Conservation (phyloP, 495 filamentous ascomycete genomes). For the Halenospora varia region DNA sequence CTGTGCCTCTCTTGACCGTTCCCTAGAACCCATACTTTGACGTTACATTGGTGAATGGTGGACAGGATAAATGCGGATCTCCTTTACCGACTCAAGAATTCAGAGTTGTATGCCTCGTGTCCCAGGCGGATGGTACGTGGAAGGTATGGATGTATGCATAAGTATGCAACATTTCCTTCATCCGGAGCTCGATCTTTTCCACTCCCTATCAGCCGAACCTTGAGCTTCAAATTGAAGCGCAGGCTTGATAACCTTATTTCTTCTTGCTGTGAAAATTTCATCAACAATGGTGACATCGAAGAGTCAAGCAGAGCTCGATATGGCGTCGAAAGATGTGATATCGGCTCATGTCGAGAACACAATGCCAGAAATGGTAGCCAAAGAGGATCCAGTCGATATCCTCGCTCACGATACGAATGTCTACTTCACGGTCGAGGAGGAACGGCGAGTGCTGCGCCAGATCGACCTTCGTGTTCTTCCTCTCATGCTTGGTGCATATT, state of each 20-base stretch:
- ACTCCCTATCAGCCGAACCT: not conserved
- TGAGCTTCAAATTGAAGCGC: not conserved
- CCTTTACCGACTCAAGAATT: not conserved
- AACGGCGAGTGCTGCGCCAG: too few relatives aligned
- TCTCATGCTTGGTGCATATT: too few relatives aligned
- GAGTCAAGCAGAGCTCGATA: not conserved
- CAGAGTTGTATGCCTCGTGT: not conserved
- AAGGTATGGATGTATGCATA: not conserved
- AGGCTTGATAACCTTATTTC: not conserved
- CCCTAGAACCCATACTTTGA: too few relatives aligned
- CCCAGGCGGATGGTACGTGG: not conserved
- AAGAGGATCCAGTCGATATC: conserved; percentile 1
- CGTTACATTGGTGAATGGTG: too few relatives aligned
- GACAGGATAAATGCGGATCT: not conserved
- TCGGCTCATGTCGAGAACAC: conserved; percentile 32
- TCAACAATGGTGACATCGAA: not conserved
- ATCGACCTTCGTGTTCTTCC: too few relatives aligned
- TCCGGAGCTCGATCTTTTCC: not conserved
- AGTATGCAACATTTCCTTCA: not conserved
- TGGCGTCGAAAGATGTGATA: conserved; percentile 29
- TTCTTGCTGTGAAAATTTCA: not conserved
- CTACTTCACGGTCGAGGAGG: not conserved
- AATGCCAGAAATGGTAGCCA: conserved; percentile 26
- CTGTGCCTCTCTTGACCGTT: too few relatives aligned
- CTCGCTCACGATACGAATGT: conserved; percentile 5